Conservation (phyloP, 1,284 basidiomycete genomes). For the Apiotrichum sp. region DNA sequence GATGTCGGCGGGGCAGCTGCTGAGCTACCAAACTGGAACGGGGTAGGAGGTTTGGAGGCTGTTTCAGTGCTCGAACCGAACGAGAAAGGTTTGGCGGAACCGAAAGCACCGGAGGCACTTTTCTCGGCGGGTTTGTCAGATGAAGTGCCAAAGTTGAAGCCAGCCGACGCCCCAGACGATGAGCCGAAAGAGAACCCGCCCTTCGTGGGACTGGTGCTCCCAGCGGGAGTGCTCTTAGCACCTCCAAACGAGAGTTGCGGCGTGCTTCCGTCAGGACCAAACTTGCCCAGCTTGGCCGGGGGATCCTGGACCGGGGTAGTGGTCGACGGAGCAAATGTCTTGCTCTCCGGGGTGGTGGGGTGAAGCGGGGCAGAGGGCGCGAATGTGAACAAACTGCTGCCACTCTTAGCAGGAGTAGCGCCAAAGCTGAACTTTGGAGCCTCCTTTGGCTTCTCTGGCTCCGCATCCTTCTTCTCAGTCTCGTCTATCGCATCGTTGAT, state of each 20-base stretch:
- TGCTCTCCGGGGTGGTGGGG: constrained; percentile 31
- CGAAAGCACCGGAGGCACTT: constrained; percentile 15
- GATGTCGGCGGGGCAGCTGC: constrained; percentile 4
- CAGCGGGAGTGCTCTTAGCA: constrained; percentile 16
- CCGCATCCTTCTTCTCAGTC: not conserved
- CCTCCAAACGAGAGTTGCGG: constrained; percentile 36
- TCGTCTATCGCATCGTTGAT: constrained; percentile 32
- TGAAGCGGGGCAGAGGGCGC: constrained; percentile 35
- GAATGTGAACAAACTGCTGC: constrained; percentile 31
- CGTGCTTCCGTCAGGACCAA: constrained; percentile 34
- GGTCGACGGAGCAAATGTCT: constrained; percentile 29
- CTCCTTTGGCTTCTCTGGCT: not conserved
- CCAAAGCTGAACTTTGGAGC: constrained; percentile 19
- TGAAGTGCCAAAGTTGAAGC: constrained; percentile 12
- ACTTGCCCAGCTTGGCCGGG: constrained; percentile 37
- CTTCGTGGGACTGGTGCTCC: constrained; percentile 16
- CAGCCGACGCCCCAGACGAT: not conserved
- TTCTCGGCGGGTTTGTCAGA: constrained; percentile 8
- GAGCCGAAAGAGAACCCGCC: constrained; percentile 18
- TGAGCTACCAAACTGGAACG: constrained; percentile 14
- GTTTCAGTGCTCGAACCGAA: constrained; percentile 11
- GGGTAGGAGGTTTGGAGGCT: constrained; percentile 5
- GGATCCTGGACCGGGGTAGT: constrained; percentile 17
- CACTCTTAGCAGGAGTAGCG: not conserved
- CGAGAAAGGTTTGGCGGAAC: constrained; percentile 21